Base-by-base conservation (phyloP, 2,329 filamentous ascomycete genomes). In the Incumbomyces lentus region DNA sequence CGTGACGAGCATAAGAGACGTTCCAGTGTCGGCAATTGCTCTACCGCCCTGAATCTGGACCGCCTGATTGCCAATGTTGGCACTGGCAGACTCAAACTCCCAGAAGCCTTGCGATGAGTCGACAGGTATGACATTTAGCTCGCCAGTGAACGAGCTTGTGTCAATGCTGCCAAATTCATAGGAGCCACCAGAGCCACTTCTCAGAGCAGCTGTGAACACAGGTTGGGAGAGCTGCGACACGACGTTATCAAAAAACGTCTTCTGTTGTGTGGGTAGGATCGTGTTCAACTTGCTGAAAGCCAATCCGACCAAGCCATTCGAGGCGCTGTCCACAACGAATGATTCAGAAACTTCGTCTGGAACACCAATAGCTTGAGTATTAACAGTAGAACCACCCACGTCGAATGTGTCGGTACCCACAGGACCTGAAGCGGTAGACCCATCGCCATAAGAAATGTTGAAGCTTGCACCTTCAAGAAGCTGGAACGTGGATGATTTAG, bases 121-220 rank as follows among this genome's bases (percentile, higher is more conserved):
- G 51, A 86, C 71, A 8, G 73, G 67, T 16, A 79, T 69, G 60
- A 79, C 86, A 17, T 71, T 64, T 56, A 89, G 72, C 3, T 71
- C 57, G 30, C 83, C 84, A 1, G 62, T 69, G 62, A 82, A 84
- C 56, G 84, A 79, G 47, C 66, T 66, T 1, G 58, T 59, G 60
- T 89, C 81, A 57, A 89, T 79, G 55, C 64, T 72, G 50, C 85
- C 85, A 57, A 89, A 89, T 59, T 86, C 80, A 65, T 86, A 89
- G 26, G 75, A 72, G 38, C 84, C 84, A 2, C 70, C 67, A 13
- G 70, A 68, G 49, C 73, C 69, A 53, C 75, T 72, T 58, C 77
- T 76, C 37, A 90, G 70, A 50, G 82, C 74, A 18, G 81, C 82
- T 0, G 83, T 85, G 65, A 89, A 84, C 34, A 89, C 66, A 0